These are phyloP conservation scores for Mycena latifolia DNA, from an alignment of 768 basidiomycete species.

Conservation along the genomic window DNA sequence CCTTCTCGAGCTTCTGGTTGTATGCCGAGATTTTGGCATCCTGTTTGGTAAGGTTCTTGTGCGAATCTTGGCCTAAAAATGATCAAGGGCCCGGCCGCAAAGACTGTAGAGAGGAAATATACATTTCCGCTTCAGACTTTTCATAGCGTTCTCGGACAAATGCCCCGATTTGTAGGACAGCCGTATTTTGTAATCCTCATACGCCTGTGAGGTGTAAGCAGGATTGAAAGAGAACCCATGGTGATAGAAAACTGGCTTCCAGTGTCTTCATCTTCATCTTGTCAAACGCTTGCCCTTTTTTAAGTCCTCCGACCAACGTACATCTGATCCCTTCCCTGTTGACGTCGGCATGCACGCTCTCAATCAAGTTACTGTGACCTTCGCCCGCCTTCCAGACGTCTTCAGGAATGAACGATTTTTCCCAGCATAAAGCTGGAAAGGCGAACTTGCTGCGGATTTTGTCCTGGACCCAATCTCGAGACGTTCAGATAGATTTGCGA, in stretches of 20 bases:
- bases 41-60: too few species aligned
- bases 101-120: too few species aligned
- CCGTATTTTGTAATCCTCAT: too few species aligned
- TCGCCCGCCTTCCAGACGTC: conserved; percentile 42
- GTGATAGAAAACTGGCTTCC: neutral
- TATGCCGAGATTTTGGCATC: too few species aligned
- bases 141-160: too few species aligned
- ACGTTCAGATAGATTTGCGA: neutral
- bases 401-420: conserved; percentile 42
- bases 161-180: too few species aligned
- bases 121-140: too few species aligned
- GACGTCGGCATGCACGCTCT: conserved; percentile 41
- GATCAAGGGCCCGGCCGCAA: too few species aligned
- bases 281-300: conserved; percentile 2
- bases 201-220: too few species aligned
- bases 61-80: too few species aligned
- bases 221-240: too few species aligned
- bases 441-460: conserved; percentile 42
- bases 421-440: conserved; percentile 45
- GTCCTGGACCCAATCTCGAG: conserved; percentile 43
- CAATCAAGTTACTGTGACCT: conserved; percentile 42
- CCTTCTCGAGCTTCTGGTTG: too few species aligned
- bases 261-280: neutral
- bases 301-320: neutral
- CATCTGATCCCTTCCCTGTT: conserved; percentile 42